Percentiles rank a stretch among this genome's conserved stretches.
Conservation (phyloP, 305 asterid genomes). For the Rubia occidens region DNA sequence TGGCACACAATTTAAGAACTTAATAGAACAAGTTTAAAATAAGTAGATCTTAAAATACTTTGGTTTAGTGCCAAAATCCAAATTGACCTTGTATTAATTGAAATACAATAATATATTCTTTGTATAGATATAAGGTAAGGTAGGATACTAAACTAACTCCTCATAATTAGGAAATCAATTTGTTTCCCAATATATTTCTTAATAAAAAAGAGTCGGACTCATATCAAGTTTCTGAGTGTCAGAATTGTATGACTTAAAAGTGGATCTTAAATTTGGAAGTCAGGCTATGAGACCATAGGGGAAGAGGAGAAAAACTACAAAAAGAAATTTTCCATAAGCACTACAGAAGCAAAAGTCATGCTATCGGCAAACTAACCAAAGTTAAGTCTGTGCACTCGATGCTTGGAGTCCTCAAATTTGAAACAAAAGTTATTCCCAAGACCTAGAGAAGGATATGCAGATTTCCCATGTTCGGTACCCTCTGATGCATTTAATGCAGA, state of each 20-base stretch:
- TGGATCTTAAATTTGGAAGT: background rate
- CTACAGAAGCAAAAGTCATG: background rate
- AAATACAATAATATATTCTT: background rate
- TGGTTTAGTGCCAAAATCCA: background rate
- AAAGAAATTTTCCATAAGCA: background rate
- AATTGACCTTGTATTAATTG: background rate
- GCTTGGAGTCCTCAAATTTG: constrained; percentile 69
- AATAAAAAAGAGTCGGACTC: background rate
- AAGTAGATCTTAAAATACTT: background rate
- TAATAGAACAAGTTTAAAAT: background rate
- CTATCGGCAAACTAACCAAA: constrained; percentile 42
- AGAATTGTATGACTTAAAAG: background rate
- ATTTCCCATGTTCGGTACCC: constrained; percentile 44
- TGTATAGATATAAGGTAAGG: background rate
- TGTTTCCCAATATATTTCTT: background rate
- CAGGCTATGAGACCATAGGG: background rate
- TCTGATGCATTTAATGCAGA: constrained; percentile 58
- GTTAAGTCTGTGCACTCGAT: constrained; percentile 71
- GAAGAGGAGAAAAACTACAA: background rate
- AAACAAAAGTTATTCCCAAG: constrained; percentile 70
- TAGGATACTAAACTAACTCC: background rate
- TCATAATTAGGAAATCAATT: background rate
- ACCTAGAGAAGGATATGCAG: constrained; percentile 66
- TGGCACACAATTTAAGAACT: background rate
- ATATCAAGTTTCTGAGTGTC: no score